Evolutionary conservation across 2,329 filamentous ascomycete genomes (phyloP).

Genomic region (Fusarium coicis): DNA sequence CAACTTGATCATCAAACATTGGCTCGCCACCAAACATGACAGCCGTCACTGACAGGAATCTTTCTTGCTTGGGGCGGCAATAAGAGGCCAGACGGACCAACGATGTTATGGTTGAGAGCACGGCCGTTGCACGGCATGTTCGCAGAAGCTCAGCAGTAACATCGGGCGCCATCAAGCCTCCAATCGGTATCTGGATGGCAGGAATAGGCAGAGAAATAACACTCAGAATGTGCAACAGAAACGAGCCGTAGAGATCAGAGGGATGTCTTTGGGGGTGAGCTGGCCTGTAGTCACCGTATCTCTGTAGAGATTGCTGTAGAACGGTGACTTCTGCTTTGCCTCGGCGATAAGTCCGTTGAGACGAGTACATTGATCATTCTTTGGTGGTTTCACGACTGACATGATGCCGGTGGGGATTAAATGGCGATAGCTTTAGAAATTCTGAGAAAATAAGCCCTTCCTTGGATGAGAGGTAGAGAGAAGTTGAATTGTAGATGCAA

Average conservation of each 20-base stretch:
- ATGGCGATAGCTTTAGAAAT: accelerated
- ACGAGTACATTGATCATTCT: neutral
- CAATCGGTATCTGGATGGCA: neutral
- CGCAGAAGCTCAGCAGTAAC: neutral
- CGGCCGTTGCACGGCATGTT: neutral
- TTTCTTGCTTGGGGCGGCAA: neutral
- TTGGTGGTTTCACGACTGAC: neutral
- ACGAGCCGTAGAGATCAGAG: neutral
- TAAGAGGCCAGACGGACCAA: neutral
- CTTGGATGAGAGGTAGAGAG: accelerated
- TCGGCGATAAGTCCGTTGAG: neutral
- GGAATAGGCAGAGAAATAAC: neutral
- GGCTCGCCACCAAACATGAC: constrained; percentile 4
- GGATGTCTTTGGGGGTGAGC: neutral
- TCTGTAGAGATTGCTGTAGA: neutral
- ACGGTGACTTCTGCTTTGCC: neutral
- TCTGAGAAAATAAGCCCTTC: accelerated
- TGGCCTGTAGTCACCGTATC: too few relatives aligned
- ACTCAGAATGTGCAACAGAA: neutral
- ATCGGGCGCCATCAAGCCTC: neutral
- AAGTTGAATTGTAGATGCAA: neutral
- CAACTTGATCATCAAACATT: neutral
- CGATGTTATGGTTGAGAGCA: neutral
- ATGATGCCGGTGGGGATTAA: accelerated
- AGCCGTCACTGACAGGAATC: neutral